A percentile compares a stretch with the other conserved stretches of the same genome.
Evolutionary conservation across 2,329 filamentous ascomycete species (phyloP).

Genomic region (Penicillium glabrum): DNA sequence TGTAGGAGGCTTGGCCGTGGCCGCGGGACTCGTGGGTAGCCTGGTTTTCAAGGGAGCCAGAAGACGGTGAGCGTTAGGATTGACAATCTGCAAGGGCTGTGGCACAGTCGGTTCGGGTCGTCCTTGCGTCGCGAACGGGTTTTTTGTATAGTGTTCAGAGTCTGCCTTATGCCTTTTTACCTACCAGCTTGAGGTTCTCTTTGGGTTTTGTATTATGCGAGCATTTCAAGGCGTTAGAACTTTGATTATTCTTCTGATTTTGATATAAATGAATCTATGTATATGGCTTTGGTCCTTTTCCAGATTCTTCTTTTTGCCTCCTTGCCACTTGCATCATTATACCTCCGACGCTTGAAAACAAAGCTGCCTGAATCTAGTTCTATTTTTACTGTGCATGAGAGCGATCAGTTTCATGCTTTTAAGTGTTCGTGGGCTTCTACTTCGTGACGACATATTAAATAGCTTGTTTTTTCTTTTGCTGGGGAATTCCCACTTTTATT

Average conservation of each 20-base stretch:
- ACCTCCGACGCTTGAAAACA: constrained; percentile 13
- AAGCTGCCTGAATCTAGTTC: constrained; percentile 15
- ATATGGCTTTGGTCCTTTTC: not conserved
- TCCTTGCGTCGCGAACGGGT: constrained; percentile 13
- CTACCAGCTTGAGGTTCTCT: not conserved
- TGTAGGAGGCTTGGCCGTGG: constrained; percentile 86
- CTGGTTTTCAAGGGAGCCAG: constrained; percentile 76
- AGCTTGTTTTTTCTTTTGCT: not conserved
- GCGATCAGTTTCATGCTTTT: not conserved
- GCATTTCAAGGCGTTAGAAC: constrained; percentile 6
- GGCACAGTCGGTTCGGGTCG: constrained; percentile 8
- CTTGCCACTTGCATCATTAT: constrained; percentile 21
- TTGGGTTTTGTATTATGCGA: not conserved
- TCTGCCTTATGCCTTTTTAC: not conserved
- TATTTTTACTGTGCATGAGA: constrained; percentile 16
- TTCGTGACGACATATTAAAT: constrained; percentile 10
- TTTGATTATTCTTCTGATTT: not conserved
- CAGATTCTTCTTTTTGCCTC: constrained; percentile 7
- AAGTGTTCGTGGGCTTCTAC: not conserved
- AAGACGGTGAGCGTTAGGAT: constrained; percentile 48
- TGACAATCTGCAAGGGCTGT: constrained; percentile 19
- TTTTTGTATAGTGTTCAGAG: constrained; percentile 4
- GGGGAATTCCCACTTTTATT: not conserved
- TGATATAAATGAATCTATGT: not conserved
- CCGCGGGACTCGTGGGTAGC: constrained; percentile 88